Base-by-base conservation (phyloP, 371 early-diverging fungal genomes). In the Synchytrium microbalum region DNA sequence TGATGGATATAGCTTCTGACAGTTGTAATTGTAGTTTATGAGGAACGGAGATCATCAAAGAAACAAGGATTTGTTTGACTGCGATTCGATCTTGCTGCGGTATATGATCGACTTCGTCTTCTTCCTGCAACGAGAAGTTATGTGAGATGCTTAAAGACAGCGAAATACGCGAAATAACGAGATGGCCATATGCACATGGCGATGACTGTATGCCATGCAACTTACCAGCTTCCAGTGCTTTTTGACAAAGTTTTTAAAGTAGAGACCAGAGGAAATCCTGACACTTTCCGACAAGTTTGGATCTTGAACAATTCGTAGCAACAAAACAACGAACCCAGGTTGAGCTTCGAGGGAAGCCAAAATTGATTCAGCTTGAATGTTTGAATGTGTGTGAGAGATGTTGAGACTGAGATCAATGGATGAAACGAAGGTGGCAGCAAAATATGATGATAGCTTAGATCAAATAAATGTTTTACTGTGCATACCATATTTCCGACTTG, bases 241-340 rank as follows among this genome's bases (percentile, higher is more conserved):
- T 65, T 90, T 89, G 67, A 95, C 75, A 72, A 85, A 92, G 74
- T 98, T 98, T 74, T 98, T 98, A 75, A 98, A 95, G 67, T 89
- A 88, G 33, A 98, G 72, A 23, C 92, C 84, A 14, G 88, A 90
- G 1, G 95, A 86, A 63, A 92, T 85, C 38, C 93, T 84, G 14
- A 91, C 74, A 32, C 80, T 82, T 29, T 68, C 64, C 61, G 79
- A 80, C 1, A 65, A 74, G 0, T 70, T 61, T 55, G 79, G 74
- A 70, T 80, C 83, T 55, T 79, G 79, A 60, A 91, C 82, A 23
- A 93, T 71, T 68, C 84, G 79, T 59, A 95, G 70, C 25, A 93
- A 75, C 13, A 87, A 73, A 27, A 90, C 67, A 13, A 89, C 81
- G 71, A 92, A 93, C 29, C 86, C 87, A 58, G 79, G 84, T 51